These are phyloP conservation scores for Colletotrichum sp. DNA, from an alignment of 2,329 filamentous ascomycete species.

Conservation along the genomic window DNA sequence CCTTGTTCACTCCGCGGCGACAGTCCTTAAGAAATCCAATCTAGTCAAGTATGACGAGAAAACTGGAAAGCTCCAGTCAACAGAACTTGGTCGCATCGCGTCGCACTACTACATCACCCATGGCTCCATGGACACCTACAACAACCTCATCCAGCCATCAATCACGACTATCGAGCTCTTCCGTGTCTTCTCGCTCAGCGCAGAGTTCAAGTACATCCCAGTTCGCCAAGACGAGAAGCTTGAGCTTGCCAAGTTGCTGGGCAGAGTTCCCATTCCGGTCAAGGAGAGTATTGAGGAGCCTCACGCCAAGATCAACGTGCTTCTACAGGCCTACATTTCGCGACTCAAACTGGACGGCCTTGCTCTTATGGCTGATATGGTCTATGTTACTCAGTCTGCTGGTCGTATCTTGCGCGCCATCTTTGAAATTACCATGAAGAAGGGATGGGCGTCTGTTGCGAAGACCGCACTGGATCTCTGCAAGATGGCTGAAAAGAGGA, in stretches of 20 bases:
- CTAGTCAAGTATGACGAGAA: slow-evolving; percentile 96
- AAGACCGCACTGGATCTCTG: slow-evolving; percentile 93
- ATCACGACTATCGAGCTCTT: slow-evolving; percentile 96
- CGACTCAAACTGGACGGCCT: slow-evolving; percentile 91
- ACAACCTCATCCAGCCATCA: slow-evolving; percentile 89
- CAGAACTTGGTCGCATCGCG: slow-evolving; percentile 92
- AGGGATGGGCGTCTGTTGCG: slow-evolving; percentile 92
- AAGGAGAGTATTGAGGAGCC: slow-evolving; percentile 98
- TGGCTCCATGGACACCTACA: slow-evolving; percentile 96
- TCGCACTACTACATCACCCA: slow-evolving; percentile 99
- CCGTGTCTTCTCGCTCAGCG: slow-evolving; percentile 92
- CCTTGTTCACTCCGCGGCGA: slow-evolving; percentile 90
- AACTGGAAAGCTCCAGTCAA: slow-evolving; percentile 84
- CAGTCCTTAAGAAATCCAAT: slow-evolving; percentile 83
- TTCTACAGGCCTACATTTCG: slow-evolving; percentile 96
- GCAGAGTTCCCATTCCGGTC: slow-evolving; percentile 90
- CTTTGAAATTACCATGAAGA: slow-evolving; percentile 97
- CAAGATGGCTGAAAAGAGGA: slow-evolving; percentile 99
- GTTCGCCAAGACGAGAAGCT: slow-evolving; percentile 98
- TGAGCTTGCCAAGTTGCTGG: slow-evolving; percentile 89
- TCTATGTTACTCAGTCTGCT: slow-evolving; percentile 97
- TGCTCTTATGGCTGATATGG: slow-evolving; percentile 96
- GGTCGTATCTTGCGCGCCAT: slow-evolving; percentile 94
- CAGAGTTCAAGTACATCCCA: slow-evolving; percentile 99
- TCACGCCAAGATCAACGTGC: slow-evolving; percentile 96